These are phyloP conservation scores for Saprolegnia diclina DNA, from an alignment of 352 stramenopile genomes.

Conservation along the genomic window DNA sequence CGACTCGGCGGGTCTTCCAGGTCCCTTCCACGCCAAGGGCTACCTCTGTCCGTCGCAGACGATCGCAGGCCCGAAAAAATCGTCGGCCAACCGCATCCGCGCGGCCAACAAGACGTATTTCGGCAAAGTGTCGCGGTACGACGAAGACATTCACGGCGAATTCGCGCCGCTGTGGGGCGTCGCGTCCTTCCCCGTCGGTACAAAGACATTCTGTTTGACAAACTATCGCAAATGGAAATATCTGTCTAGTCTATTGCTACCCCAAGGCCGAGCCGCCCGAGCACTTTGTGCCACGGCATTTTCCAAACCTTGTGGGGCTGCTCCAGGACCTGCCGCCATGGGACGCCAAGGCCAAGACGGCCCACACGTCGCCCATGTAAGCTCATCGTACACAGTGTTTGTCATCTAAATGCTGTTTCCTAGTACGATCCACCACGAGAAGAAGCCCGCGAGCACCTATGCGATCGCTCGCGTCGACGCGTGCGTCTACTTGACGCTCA, in stretches of 20 bases:
- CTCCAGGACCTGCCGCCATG: conserved; percentile 71
- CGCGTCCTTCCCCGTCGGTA: conserved; percentile 56
- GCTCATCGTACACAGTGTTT: conserved; percentile 15
- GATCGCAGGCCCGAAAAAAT: neutral
- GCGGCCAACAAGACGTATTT: conserved; percentile 28
- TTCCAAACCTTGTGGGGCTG: conserved; percentile 82
- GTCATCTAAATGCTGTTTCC: neutral
- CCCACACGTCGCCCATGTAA: conserved; percentile 39
- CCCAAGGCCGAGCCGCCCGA: conserved; percentile 50
- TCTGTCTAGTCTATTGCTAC: conserved; percentile 65
- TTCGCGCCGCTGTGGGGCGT: conserved; percentile 77
- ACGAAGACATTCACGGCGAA: conserved; percentile 63
- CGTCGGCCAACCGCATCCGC: conserved; percentile 8
- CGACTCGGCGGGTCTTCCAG: neutral
- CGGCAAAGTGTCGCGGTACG: conserved; percentile 24
- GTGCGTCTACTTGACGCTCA: conserved; percentile 63
- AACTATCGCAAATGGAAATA: no score
- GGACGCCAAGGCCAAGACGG: conserved; percentile 31
- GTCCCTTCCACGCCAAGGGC: conserved; percentile 11
- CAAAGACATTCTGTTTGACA: no score
- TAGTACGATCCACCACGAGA: conserved; percentile 64
- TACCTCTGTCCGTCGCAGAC: conserved; percentile 15
- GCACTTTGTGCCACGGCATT: conserved; percentile 43
- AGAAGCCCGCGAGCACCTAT: conserved; percentile 60
- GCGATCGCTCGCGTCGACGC: conserved; percentile 70